Conservation (phyloP, 805 yeast genomes). For the Candida corydali region DNA sequence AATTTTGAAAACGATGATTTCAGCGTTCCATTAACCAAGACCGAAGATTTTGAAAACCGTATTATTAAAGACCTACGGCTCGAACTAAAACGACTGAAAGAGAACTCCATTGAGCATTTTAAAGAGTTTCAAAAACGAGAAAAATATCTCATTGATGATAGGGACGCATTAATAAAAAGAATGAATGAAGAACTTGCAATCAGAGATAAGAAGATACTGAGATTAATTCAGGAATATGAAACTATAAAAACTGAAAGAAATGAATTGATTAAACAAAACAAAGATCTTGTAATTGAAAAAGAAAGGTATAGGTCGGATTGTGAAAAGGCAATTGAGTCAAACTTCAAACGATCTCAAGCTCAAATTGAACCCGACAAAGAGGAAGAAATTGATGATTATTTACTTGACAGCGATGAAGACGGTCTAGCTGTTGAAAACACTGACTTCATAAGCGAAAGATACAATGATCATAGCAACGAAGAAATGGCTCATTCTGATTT, state of each 20-base stretch:
- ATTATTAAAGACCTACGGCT: not conserved
- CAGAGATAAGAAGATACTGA: not conserved
- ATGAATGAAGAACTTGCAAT: not conserved
- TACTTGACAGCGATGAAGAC: slow-evolving; percentile 3
- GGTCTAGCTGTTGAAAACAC: not conserved
- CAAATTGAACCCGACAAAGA: not conserved
- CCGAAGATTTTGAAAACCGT: not conserved
- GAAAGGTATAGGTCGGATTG: not conserved
- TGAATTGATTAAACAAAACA: not conserved
- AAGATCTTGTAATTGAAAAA: not conserved
- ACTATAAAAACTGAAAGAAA: not conserved
- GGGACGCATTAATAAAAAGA: not conserved
- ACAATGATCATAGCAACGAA: not conserved
- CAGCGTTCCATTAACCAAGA: not conserved
- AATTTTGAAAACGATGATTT: not conserved
- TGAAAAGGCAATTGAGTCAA: not conserved
- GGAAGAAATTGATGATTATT: not conserved
- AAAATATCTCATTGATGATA: slow-evolving; percentile 1
- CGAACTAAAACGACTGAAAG: not conserved
- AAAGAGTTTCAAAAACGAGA: slow-evolving; percentile 4
- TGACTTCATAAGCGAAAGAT: not conserved
- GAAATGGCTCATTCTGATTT: too few species aligned
- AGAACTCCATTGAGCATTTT: not conserved
- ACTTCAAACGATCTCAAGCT: not conserved
- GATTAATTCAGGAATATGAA: not conserved